Evolutionary conservation across 2,329 filamentous ascomycete genomes (phyloP).

Genomic region (Diaporthe velutina): DNA sequence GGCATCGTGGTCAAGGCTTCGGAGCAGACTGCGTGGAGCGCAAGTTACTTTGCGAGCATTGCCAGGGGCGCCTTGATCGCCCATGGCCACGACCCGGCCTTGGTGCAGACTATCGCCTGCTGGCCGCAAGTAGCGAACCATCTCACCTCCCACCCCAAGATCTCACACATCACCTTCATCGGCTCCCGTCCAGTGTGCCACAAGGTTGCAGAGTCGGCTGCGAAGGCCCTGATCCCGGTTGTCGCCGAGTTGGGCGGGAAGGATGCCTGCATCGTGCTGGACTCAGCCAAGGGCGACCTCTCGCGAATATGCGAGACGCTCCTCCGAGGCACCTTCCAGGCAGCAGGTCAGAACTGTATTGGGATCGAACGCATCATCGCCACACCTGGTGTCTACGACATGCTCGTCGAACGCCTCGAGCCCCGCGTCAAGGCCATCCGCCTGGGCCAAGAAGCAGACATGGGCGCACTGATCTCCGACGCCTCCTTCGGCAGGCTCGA

Average conservation of each 20-base stretch:
- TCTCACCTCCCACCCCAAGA: slow-evolving; percentile 85
- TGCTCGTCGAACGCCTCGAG: slow-evolving; percentile 77
- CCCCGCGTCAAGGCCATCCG: slow-evolving; percentile 81
- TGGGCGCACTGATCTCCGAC: slow-evolving; percentile 91
- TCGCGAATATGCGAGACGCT: slow-evolving; percentile 83
- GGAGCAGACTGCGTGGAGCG: slow-evolving; percentile 96
- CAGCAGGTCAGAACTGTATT: slow-evolving; percentile 96
- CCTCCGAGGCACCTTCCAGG: slow-evolving; percentile 94
- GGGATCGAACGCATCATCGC: slow-evolving; percentile 95
- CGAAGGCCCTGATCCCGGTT: slow-evolving; percentile 87
- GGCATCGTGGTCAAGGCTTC: slow-evolving; percentile 93
- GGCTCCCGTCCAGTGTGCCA: slow-evolving; percentile 89
- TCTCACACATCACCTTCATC: slow-evolving; percentile 96
- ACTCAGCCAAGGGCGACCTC: slow-evolving; percentile 77
- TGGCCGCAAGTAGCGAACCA: slow-evolving; percentile 87
- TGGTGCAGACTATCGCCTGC: slow-evolving; percentile 89
- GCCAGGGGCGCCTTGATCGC: slow-evolving; percentile 82
- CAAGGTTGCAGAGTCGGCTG: slow-evolving; percentile 87
- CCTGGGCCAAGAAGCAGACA: slow-evolving; percentile 82
- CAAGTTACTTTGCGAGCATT: slow-evolving; percentile 83
- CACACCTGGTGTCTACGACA: slow-evolving; percentile 80
- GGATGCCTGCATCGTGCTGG: slow-evolving; percentile 90
- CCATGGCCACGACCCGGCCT: slow-evolving; percentile 84
- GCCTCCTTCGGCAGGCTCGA: slow-evolving; percentile 83
- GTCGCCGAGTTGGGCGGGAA: slow-evolving; percentile 95